Evolutionary conservation across 495 filamentous ascomycete genomes (phyloP), one percentile per base, ranked within the genome.

Genomic region (Penicillium antarcticum): DNA sequence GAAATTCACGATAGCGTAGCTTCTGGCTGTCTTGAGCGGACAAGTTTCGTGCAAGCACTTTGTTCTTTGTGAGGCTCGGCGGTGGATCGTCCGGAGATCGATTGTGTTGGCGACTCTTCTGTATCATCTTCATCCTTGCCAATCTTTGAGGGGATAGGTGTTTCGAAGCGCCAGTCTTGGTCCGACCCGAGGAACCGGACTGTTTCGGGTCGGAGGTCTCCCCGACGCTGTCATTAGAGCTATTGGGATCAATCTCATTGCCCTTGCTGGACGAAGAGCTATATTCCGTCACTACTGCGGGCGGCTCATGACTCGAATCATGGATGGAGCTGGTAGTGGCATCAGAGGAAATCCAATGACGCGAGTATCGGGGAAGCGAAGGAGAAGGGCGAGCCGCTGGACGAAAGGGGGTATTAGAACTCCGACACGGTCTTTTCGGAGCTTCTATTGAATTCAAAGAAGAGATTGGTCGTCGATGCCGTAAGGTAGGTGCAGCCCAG

Each of bases 401-500:
- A 18, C 16, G 44, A 18, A 45, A 49, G 34, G 45, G 48, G 26
- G 31, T 12, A 36, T 38, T n/a, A 12, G 48, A 26, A 21, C 13
- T 18, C 14, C 11, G 42, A 16, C 18, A 17, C 11, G 17, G 47
- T 16, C 29, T 48, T 12, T 33, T 41, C 9, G 44, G 29, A 38
- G 46, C 11, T 24, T 59, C 18, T 35, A 39, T 14, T 12, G 47
- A n/a, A 8, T 52, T 48, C 29, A 59, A 47, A 16, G 62, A 59
- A n/a, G 61, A 50, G 40, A 62, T 43, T 21, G 49, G 46, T 48
- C 61, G 60, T 24, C 57, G 61, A 11, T 61, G 57, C n/a, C 52
- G 61, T 11, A 65, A 31, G 14, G 53, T 45, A 39, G 65, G 58
- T 13, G 67, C 62, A 50, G 62, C 67, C 72, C 69, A 75, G 54